A percentile compares a stretch with the other conserved stretches of the same genome.
Conservation (phyloP, 257 asterid species). For the Petrea volubilis region DNA sequence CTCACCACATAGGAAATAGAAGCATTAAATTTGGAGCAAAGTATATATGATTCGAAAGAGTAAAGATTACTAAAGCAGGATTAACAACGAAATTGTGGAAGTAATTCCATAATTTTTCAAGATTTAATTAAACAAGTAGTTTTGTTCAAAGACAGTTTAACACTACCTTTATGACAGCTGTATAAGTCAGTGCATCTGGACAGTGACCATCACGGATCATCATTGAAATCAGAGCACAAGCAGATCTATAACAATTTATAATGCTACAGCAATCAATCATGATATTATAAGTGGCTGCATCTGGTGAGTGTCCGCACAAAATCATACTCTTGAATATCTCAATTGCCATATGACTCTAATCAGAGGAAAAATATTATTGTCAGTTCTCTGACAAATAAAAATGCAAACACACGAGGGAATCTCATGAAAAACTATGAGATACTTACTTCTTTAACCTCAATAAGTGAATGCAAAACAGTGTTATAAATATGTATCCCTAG, state of each 20-base stretch:
- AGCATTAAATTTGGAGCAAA: not conserved
- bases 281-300: conserved; percentile 55
- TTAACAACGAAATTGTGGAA: not conserved
- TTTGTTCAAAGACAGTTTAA: not conserved
- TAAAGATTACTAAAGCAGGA: not conserved
- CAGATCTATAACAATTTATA: conserved; percentile 62
- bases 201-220: conserved; percentile 73
- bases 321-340: conserved; percentile 67
- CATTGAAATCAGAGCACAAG: conserved; percentile 60
- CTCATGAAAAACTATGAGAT: conserved; percentile 22
- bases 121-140: not conserved
- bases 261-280: conserved; percentile 73
- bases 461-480: conserved; percentile 71
- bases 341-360: conserved; percentile 58
- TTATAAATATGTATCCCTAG: conserved; percentile 54
- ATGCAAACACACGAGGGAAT: conserved; percentile 18
- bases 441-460: conserved; percentile 74
- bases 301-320: conserved; percentile 54
- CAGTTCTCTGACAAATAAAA: conserved; percentile 14
- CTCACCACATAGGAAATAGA: not conserved
- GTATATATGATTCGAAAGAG: not conserved
- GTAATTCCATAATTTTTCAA: not conserved
- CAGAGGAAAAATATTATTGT: not conserved
- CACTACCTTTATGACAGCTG: conserved; percentile 69
- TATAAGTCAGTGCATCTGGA: conserved; percentile 48